Conservation (phyloP, 371 early-diverging fungal species). For the Capillidium rhysosporum region DNA sequence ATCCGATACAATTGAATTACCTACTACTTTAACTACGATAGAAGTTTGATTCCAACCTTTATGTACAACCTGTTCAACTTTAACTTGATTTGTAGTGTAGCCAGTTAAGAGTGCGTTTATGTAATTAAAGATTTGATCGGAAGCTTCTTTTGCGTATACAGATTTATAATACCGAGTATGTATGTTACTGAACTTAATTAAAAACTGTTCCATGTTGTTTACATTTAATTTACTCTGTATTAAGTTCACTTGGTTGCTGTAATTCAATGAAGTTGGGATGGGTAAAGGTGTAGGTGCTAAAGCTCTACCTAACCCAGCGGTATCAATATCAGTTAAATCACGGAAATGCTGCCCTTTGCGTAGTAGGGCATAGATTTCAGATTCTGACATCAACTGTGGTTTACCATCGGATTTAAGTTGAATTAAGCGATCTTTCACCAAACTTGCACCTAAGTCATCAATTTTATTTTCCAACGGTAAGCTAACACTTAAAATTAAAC, state of each 20-base stretch:
- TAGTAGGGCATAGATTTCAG: neutral
- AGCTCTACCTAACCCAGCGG: too few relatives aligned
- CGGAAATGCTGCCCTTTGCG: neutral
- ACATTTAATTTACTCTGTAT: neutral
- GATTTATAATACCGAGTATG: slow-evolving; percentile 79
- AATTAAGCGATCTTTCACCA: neutral
- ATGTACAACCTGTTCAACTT: slow-evolving; percentile 47
- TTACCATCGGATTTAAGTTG: neutral
- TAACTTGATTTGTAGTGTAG: slow-evolving; percentile 11
- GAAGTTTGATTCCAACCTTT: slow-evolving; percentile 45
- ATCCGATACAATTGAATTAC: slow-evolving; percentile 20
- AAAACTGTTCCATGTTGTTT: neutral
- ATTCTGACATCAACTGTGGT: neutral
- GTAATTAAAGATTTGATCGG: slow-evolving; percentile 18
- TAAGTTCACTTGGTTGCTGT: too few relatives aligned
- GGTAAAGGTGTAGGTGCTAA: neutral
- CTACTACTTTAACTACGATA: slow-evolving; percentile 47
- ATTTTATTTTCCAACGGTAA: too few relatives aligned
- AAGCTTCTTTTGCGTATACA: slow-evolving; percentile 38
- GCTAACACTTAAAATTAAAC: too few relatives aligned
- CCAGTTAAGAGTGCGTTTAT: neutral
- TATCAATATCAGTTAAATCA: neutral
- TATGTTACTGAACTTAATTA: slow-evolving; percentile 21
- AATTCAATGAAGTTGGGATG: too few relatives aligned
- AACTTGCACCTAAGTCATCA: too few relatives aligned